These are phyloP conservation scores for Thalia dealbata DNA, from an alignment of 176 grass and related monocot genomes.

Conservation along the genomic window DNA sequence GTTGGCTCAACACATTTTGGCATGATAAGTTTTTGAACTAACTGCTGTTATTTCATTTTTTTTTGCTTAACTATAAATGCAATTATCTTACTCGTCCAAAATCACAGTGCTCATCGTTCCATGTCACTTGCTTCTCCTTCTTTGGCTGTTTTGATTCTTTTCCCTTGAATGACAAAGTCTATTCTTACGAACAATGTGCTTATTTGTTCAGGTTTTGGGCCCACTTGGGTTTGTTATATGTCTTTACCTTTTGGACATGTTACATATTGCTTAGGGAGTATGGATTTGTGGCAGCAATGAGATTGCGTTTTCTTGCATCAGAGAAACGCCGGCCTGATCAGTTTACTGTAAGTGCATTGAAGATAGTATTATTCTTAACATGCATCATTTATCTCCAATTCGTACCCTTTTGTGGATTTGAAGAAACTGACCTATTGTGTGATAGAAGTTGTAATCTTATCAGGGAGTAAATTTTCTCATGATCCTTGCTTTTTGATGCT, in stretches of 20 bases:
- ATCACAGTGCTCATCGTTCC: neutral
- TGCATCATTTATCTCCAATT: slow-evolving; percentile 4
- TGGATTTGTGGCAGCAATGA: slow-evolving; percentile 71
- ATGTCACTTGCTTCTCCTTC: neutral
- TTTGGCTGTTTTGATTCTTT: neutral
- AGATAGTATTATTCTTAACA: slow-evolving; percentile 23
- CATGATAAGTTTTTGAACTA: no score
- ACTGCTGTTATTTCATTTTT: no score
- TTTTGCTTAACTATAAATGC: no score
- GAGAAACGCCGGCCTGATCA: slow-evolving; percentile 89
- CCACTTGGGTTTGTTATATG: slow-evolving; percentile 77
- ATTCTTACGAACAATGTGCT: neutral
- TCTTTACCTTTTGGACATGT: slow-evolving; percentile 96
- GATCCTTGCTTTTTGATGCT: neutral
- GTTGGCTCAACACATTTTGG: no score
- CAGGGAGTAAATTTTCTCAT: neutral
- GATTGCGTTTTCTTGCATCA: slow-evolving; percentile 77
- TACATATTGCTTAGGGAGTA: slow-evolving; percentile 82
- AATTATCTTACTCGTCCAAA: no score
- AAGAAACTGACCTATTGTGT: neutral
- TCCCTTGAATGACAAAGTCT: neutral
- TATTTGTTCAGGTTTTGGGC: slow-evolving; percentile 57
- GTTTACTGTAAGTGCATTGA: slow-evolving; percentile 58
- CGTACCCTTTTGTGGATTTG: neutral
- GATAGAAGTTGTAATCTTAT: neutral